Evolutionary conservation across 306 rosid species (phyloP).

Genomic region (Adenanthera pavonina): DNA sequence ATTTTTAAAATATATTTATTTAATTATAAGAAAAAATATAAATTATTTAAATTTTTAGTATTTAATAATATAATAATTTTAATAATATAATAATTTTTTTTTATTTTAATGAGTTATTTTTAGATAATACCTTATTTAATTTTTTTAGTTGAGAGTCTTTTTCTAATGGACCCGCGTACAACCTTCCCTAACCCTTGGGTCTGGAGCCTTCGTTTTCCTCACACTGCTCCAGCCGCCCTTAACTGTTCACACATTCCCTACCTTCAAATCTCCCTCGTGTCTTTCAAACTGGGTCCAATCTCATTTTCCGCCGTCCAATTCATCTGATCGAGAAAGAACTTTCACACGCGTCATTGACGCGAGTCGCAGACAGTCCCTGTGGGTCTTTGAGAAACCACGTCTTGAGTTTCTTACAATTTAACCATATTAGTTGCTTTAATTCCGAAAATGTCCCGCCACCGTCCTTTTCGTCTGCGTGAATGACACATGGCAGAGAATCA

Average conservation of each 20-base stretch:
- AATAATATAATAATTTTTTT: too few relatives aligned
- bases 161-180: conserved; percentile 43
- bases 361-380: background rate
- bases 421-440: conserved; percentile 14
- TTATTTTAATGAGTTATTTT: too few relatives aligned
- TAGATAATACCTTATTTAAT: background rate
- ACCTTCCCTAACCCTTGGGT: conserved; percentile 49
- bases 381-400: background rate
- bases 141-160: conserved; percentile 16
- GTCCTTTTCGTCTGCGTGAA: background rate
- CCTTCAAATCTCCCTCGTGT: background rate
- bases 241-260: conserved; percentile 53
- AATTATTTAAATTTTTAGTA: too few relatives aligned
- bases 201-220: conserved; percentile 48
- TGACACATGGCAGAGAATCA: conserved; percentile 9
- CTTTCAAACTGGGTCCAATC: background rate
- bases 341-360: background rate
- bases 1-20: too few relatives aligned
- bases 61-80: too few relatives aligned
- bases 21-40: too few relatives aligned
- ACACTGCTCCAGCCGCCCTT: conserved; percentile 62
- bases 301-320: background rate
- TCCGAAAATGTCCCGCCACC: conserved; percentile 45
- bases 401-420: conserved; percentile 12
- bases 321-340: too few relatives aligned